Conservation (phyloP, 768 basidiomycete species). For the Rhodotorula sphaerocarpa region DNA sequence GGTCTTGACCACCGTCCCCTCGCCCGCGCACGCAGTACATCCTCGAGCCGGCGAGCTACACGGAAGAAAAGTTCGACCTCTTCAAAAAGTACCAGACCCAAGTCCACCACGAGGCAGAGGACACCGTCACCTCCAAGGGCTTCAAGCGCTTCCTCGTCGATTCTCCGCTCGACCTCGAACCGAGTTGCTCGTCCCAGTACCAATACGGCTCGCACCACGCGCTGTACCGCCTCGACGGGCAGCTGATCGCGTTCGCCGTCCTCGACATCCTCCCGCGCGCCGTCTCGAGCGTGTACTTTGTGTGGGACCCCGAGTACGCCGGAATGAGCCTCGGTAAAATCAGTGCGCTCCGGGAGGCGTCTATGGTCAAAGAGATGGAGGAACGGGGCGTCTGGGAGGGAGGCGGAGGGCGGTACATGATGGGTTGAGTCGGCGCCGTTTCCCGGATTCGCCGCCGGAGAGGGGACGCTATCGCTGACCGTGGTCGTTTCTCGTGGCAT, state of each 20-base stretch:
- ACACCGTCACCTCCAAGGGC: conserved; percentile 40
- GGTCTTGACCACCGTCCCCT: conserved; percentile 47
- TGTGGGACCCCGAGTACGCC: conserved; percentile 68
- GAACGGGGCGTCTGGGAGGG: conserved; percentile 55
- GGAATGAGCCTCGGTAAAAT: conserved; percentile 73
- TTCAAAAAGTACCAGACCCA: conserved; percentile 63
- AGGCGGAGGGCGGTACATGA: conserved; percentile 62
- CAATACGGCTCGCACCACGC: conserved; percentile 90
- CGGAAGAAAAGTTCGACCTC: conserved; percentile 69
- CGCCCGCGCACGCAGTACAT: conserved; percentile 10
- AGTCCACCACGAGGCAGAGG: conserved; percentile 62
- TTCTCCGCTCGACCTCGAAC: conserved; percentile 59
- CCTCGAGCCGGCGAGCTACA: conserved; percentile 68
- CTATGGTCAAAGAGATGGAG: conserved; percentile 66
- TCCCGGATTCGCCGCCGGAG: no score
- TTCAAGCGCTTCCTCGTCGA: conserved; percentile 63
- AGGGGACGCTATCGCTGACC: background rate
- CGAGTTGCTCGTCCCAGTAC: conserved; percentile 50
- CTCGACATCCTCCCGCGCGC: conserved; percentile 82
- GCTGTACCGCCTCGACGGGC: conserved; percentile 69
- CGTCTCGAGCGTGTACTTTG: conserved; percentile 77
- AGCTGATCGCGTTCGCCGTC: conserved; percentile 75
- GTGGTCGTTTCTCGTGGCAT: background rate
- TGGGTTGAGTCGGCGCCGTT: conserved; percentile 54
- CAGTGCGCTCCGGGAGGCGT: conserved; percentile 72